Base-by-base conservation (phyloP, 2,329 filamentous ascomycete species). In the Sclerotinia trifoliorum region DNA sequence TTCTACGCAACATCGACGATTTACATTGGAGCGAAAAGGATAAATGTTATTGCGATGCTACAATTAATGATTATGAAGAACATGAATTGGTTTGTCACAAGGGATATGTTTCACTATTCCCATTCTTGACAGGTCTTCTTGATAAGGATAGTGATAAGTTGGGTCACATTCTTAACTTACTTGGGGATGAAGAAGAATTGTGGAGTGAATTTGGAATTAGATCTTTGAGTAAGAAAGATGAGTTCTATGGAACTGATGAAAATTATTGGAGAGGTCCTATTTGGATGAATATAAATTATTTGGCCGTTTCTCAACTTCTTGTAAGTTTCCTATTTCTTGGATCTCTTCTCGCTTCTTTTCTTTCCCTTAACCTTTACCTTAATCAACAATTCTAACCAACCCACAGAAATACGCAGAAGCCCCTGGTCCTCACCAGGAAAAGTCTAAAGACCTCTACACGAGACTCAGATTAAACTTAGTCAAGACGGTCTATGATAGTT, bases 251-350 rank as follows among this genome's bases (percentile, higher is more conserved):
- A 52, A 96, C 93, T 0, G 92, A 84, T 2, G 95, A 99, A 82
- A 97, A 99, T 79, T 99, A 99, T 82, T 99, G 95, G 94, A 87
- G 93, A 71, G 91, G 92, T 72, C 93, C 95, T 0, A 86, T 98
- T 32, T 98, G 94, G 94, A 91, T 98, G 77, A 95, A 95, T 77
- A 93, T 98, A 73, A 98, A 98, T 81, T 98, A 97, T 79, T 83
- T 98, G 74, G 88, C 91, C 63, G 81, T 97, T 65, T 86, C 89
- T 73, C 88, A 92, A 76, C 87, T 98, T 42, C 83, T 89, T 73
- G 91, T 94, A 83, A 82, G 90, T 84, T n/a, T 57, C 8, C 24
- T 46, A 42, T 65, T 39, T 44, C 44, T 35, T 32, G 29, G 17
- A 46, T 35, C 48, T 56, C 57, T 55, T 66, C 29, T 42, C 26